A percentile compares a stretch with the other conserved stretches of the same genome.
These are phyloP conservation scores for Triticum urartu DNA, from an alignment of 176 grass and related monocot species.

Conservation along the genomic window DNA sequence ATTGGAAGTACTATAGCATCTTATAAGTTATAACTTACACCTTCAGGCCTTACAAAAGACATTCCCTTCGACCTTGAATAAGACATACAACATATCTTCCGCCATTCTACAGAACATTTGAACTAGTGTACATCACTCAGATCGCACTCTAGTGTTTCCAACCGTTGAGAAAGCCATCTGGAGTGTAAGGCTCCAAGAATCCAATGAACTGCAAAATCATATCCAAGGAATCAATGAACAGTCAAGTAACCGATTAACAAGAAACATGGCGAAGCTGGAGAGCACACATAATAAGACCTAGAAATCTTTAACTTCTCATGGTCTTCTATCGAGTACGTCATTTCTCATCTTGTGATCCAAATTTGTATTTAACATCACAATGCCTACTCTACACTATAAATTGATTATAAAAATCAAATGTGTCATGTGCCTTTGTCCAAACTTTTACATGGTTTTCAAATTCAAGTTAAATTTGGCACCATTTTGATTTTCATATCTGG, in stretches of 20 bases:
- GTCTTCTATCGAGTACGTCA: neutral
- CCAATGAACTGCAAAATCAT: slow-evolving; percentile 68
- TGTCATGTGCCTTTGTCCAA: neutral
- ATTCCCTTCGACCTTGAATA: neutral
- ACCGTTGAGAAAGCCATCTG: slow-evolving; percentile 65
- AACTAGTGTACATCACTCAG: neutral
- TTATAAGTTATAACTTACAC: neutral
- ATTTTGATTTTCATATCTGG: neutral
- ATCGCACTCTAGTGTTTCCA: slow-evolving; percentile 56
- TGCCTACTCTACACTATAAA: neutral
- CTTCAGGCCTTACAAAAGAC: neutral
- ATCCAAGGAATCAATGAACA: neutral
- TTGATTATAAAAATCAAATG: neutral
- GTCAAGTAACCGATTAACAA: neutral
- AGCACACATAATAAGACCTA: neutral
- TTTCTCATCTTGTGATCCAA: neutral
- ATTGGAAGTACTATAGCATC: neutral
- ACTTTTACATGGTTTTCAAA: neutral
- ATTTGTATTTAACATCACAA: neutral
- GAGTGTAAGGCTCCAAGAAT: slow-evolving; percentile 85
- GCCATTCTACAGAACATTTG: neutral
- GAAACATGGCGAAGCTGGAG: neutral
- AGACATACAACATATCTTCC: neutral
- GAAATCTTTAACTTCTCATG: neutral
- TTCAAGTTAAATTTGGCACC: neutral